Evolutionary conservation across 1,284 basidiomycete genomes (phyloP), one percentile per base, ranked within the genome.

Genomic region (Malassezia dermatis): DNA sequence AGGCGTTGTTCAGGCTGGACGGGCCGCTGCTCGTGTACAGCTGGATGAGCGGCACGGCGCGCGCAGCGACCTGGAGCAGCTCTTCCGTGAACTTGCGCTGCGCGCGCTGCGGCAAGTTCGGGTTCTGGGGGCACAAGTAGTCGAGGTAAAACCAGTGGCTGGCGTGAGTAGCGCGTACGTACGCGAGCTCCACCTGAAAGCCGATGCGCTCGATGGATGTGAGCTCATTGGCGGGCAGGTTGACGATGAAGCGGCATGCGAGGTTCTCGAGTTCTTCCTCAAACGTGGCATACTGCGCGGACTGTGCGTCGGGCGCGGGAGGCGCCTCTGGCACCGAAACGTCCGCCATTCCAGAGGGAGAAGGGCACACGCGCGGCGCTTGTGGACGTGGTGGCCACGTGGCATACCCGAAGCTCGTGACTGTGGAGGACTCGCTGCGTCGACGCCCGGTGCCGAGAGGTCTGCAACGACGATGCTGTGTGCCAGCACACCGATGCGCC

Each of bases 111-210:
- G 90, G 91, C 32, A 96, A 83, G 52, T 83, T 82, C 1, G 86
- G 85, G 64, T 94, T 89, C 73, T 86, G 81, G 1, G 77, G 76
- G 17, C 93, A 86, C 60, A 98, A 84, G 68, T 95, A 98, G 76
- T 99, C 94, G 78, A 98, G 93, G 74, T 99, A 99, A 77, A 90
- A 99, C 94, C 94, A 99, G 76, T 99, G 93, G 17, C 90, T 94
- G 72, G 72, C 19, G 27, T 45, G 2, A 45, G 28, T 30, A 55
- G 12, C 39, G 58, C n/a, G 12, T 47, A 61, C 88, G 69, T 75
- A 94, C 88, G 94, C 94, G 81, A 96, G 91, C 77, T 99, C 94
- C 56, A 96, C 89, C 78, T 98, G 94, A 78, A 98, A 98, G 78
- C 89, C 95, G 69, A 98, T 84, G 60, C 94, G 83, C 74, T 94